phyloP scores from a whole-genome alignment of 2,329 filamentous ascomycete genomes.

The Verticillium isaacii region DNA sequence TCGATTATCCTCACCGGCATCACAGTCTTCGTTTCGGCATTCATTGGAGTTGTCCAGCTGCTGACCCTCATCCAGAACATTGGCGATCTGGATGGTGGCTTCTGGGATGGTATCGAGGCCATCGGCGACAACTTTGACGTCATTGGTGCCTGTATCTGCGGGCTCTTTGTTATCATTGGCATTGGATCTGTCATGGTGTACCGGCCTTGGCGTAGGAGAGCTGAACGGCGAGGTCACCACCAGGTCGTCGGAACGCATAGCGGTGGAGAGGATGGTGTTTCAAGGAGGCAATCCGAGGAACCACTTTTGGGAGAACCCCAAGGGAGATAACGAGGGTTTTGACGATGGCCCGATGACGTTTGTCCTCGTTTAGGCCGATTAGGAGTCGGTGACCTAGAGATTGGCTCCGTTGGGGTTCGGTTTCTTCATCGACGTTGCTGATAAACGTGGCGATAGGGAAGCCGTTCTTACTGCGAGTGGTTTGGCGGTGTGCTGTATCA shows the following conservation, averaged over 20 bases:
- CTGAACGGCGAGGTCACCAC: conserved; percentile 25
- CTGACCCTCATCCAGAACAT: conserved; percentile 75
- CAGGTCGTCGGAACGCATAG: neutral
- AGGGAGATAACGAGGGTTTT: neutral
- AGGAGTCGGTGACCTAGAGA: too few relatives aligned
- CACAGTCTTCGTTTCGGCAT: conserved; percentile 76
- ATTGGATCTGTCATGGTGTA: conserved; percentile 70
- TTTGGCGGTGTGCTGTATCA: too few relatives aligned
- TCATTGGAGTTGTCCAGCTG: conserved; percentile 83
- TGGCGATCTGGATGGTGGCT: conserved; percentile 66
- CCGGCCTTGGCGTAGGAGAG: conserved; percentile 65
- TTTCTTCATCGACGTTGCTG: too few relatives aligned
- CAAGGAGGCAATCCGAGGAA: neutral
- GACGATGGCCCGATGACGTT: too few relatives aligned
- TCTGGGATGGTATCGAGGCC: conserved; percentile 82
- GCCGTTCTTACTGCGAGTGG: too few relatives aligned
- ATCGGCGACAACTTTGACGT: conserved; percentile 80
- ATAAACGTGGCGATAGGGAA: too few relatives aligned
- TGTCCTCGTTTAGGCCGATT: too few relatives aligned
- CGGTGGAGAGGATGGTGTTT: conserved; percentile 6
- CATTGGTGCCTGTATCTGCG: conserved; percentile 82
- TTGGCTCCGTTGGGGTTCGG: too few relatives aligned
- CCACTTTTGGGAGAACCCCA: neutral
- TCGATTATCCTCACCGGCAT: conserved; percentile 81
- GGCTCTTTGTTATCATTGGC: conserved; percentile 75